These are phyloP conservation scores for Physcomitrellopsis africana DNA, from an alignment of 225 moss, liverwort and hornwort genomes.

Conservation along the genomic window DNA sequence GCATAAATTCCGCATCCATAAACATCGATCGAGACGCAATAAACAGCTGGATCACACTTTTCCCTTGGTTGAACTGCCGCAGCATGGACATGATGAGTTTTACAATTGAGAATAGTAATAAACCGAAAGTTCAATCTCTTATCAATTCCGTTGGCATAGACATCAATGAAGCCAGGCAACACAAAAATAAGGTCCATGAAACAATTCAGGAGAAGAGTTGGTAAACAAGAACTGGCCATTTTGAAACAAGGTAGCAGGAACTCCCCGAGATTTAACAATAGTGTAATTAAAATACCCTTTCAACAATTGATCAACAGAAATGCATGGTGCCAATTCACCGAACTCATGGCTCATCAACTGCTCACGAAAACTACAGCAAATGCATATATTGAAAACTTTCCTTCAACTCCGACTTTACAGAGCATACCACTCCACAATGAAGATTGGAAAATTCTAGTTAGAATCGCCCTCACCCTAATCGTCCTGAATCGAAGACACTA, in stretches of 20 bases:
- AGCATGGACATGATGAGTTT: slow-evolving; percentile 8
- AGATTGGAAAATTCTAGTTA: background rate
- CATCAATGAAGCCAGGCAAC: slow-evolving; percentile 6
- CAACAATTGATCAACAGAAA: slow-evolving; percentile 8
- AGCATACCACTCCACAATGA: slow-evolving; percentile 29
- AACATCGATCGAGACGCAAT: slow-evolving; percentile 97
- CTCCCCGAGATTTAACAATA: slow-evolving; percentile 23
- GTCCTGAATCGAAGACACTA: slow-evolving; percentile 1
- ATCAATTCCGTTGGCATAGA: slow-evolving; percentile 9
- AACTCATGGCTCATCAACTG: slow-evolving; percentile 26
- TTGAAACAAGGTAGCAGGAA: background rate
- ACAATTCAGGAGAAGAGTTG: slow-evolving; percentile 10
- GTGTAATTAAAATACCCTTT: background rate
- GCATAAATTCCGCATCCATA: slow-evolving; percentile 88
- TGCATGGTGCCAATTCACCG: slow-evolving; percentile 25
- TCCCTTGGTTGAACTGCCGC: slow-evolving; percentile 89
- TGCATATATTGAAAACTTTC: slow-evolving; percentile 15
- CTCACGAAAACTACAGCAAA: slow-evolving; percentile 28
- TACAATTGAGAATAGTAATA: slow-evolving; percentile 5
- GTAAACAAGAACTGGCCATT: slow-evolving; percentile 12
- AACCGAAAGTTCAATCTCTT: background rate
- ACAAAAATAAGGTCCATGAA: slow-evolving; percentile 9
- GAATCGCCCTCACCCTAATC: slow-evolving; percentile 8
- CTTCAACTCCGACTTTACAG: slow-evolving; percentile 19
- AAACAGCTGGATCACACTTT: slow-evolving; percentile 81